Evolutionary conservation across 2,329 filamentous ascomycete species (phyloP).

Genomic region (Fusarium mundagurra): DNA sequence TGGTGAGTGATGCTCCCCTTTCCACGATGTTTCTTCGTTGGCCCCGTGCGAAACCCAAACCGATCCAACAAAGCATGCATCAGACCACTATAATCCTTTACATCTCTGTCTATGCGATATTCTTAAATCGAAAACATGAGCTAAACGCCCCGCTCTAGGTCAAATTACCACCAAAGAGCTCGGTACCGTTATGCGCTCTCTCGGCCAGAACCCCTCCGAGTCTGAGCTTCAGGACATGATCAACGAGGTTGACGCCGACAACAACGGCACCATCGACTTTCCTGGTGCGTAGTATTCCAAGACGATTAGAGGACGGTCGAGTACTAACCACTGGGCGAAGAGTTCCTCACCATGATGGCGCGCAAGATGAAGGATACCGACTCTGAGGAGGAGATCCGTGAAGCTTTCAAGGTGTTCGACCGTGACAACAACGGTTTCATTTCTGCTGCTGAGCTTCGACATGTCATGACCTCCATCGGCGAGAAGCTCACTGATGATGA

Average conservation of each 20-base stretch:
- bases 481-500: conserved; percentile 92
- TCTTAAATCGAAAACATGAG: conserved; percentile 16
- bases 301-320: background rate
- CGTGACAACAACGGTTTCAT: conserved; percentile 94
- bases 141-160: conserved; percentile 60
- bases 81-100: background rate
- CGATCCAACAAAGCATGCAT: conserved; percentile 14
- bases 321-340: conserved; percentile 55
- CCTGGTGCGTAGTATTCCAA: conserved; percentile 69
- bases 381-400: conserved; percentile 89
- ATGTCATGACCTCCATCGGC: conserved; percentile 92
- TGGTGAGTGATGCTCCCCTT: conserved; percentile 68
- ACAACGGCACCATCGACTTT: conserved; percentile 93
- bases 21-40: conserved; percentile 17
- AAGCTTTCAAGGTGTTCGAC: conserved; percentile 90
- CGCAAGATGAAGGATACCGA: conserved; percentile 95
- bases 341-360: conserved; percentile 94
- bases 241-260: conserved; percentile 91
- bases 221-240: conserved; percentile 94
- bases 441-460: conserved; percentile 85
- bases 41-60: conserved; percentile 14
- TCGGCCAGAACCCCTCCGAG: conserved; percentile 90
- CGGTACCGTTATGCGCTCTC: conserved; percentile 89
- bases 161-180: conserved; percentile 94
- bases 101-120: background rate